A percentile compares a stretch with the other conserved stretches of the same genome.
Conservation (phyloP, 208 protist genomes). For the Crithidia thermophila region DNA sequence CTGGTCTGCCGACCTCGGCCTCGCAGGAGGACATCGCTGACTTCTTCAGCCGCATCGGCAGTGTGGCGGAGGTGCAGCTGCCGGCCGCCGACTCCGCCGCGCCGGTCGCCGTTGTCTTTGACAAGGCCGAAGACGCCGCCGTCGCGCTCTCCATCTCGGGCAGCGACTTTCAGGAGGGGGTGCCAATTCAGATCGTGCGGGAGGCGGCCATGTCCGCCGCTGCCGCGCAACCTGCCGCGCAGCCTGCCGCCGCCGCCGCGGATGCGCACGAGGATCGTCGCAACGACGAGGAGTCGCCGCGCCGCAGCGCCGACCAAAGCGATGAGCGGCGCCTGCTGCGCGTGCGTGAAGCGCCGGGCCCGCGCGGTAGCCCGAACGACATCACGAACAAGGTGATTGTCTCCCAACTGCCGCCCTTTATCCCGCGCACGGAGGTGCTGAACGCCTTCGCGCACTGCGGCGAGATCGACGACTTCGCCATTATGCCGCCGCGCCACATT, state of each 20-base stretch:
- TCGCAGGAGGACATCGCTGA: slow-evolving; percentile 60
- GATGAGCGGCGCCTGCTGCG: background rate
- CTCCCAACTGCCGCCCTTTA: slow-evolving; percentile 35
- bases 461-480: slow-evolving; percentile 47
- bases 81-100: slow-evolving; percentile 1
- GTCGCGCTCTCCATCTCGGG: slow-evolving; percentile 38
- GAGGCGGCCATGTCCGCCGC: background rate
- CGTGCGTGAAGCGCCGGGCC: background rate
- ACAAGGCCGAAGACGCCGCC: slow-evolving; percentile 29
- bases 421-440: slow-evolving; percentile 37
- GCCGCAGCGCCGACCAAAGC: background rate
- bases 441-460: slow-evolving; percentile 53
- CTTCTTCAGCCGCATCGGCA: slow-evolving; percentile 70
- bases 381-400: slow-evolving; percentile 53
- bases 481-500: slow-evolving; percentile 36
- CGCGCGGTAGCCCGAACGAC: slow-evolving; percentile 15
- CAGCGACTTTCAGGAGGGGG: slow-evolving; percentile 37
- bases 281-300: no score
- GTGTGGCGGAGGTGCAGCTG: slow-evolving; percentile 48
- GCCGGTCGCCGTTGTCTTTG: slow-evolving; percentile 25
- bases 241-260: background rate
- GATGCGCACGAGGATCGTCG: background rate
- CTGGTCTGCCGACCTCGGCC: slow-evolving; percentile 46
- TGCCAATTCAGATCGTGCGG: slow-evolving; percentile 25
- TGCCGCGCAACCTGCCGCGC: slow-evolving; percentile 13